A percentile compares a stretch with the other conserved stretches of the same genome.
These are phyloP conservation scores for Arthrobotrys pseudoclavata DNA, from an alignment of 2,329 filamentous ascomycete genomes.

Conservation along the genomic window DNA sequence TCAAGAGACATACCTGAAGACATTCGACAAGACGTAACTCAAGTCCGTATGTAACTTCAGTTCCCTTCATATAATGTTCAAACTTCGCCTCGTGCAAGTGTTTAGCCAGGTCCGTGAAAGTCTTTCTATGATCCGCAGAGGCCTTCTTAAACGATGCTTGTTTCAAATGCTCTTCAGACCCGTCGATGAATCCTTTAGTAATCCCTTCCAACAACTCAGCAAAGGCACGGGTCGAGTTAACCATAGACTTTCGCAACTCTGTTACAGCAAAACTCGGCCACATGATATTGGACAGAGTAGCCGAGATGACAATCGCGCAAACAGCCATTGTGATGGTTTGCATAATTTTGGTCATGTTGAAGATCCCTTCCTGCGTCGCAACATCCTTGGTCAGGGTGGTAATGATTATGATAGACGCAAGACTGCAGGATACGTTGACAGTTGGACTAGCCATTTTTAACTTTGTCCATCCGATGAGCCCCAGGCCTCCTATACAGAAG, in stretches of 20 bases:
- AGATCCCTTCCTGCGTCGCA: constrained; percentile 73
- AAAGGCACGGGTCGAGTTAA: constrained; percentile 73
- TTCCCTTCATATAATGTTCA: constrained; percentile 75
- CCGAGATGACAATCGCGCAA: constrained; percentile 71
- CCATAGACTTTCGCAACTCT: constrained; percentile 73
- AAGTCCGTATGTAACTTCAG: constrained; percentile 76
- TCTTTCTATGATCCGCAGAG: constrained; percentile 70
- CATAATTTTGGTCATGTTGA: constrained; percentile 73
- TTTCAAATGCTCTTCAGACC: constrained; percentile 73
- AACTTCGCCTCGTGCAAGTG: constrained; percentile 75
- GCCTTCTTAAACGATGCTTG: constrained; percentile 70
- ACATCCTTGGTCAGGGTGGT: constrained; percentile 78
- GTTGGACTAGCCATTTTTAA: constrained; percentile 72
- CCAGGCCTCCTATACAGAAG: constrained; percentile 76
- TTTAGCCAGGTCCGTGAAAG: constrained; percentile 72
- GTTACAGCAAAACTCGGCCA: constrained; percentile 74
- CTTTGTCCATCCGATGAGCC: constrained; percentile 75
- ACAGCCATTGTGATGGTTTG: constrained; percentile 72
- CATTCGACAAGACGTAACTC: constrained; percentile 85
- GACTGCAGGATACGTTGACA: constrained; percentile 75
- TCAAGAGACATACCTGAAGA: constrained; percentile 69
- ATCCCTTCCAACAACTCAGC: constrained; percentile 73
- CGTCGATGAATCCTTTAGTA: constrained; percentile 75
- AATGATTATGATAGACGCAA: constrained; percentile 76
- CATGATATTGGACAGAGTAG: constrained; percentile 72